Base-by-base conservation (phyloP, 768 basidiomycete genomes). In the Tylopilus vinaceipallidus region DNA sequence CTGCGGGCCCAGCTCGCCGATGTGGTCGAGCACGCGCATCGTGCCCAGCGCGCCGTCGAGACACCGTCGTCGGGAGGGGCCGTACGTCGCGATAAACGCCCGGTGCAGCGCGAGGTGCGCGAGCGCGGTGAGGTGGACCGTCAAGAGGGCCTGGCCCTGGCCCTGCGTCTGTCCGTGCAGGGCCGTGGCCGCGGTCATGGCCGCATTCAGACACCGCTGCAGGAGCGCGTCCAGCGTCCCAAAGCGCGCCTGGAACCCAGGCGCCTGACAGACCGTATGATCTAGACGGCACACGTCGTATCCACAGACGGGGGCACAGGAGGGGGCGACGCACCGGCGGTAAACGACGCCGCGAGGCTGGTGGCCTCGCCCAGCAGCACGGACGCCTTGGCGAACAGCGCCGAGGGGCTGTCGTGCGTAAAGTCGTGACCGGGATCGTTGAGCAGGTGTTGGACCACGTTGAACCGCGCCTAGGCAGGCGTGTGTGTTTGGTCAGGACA, bases 181-280 rank as follows among this genome's bases (percentile, higher is more conserved):
- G 14, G 10, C 14, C 9, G 36, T 51, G 6, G 45, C 27, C 22
- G 47, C 17, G 6, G 42, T 20, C 30, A 63, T 45, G 29, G 49
- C 61, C 33, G 45, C 50, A 37, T 14, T 45, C 22, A 52, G 42
- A 34, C 50, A 62, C 2, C 59, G 58, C 5, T 75, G 74, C 32
- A 81, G 75, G 39, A 80, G 68, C 27, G 66, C 60, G 52, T 78
- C 75, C 47, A 81, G 62, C 3, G 72, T 73, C 35, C 68, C 68
- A 19, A 81, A 80, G 7, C 74, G 72, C 13, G 67, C 61, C 22
- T 67, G 67, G 47, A 78, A 78, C 4, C 71, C 65, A 47, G 73
- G 63, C 23, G 70, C 67, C 48, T 80, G 78, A 26, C 71, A 61
- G 36, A 68, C 63, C 9, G 70, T 60, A 58, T 71, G 71, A 43